phyloP scores from a whole-genome alignment of 2,329 filamentous ascomycete species.

The Colletotrichum lindemuthianum region DNA sequence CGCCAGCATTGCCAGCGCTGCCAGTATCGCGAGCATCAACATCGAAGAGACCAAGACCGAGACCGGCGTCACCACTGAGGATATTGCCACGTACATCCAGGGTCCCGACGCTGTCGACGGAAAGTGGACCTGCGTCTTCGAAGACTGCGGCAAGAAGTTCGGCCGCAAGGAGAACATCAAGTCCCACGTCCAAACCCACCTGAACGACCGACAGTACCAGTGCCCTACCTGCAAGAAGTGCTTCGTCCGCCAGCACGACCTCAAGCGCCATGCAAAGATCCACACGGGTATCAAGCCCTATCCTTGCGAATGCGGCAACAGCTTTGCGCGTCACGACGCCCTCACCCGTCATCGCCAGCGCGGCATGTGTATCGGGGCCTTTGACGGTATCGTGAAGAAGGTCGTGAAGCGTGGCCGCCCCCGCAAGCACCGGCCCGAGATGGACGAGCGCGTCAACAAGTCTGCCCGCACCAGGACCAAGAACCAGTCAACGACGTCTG shows the following conservation, averaged over 20 bases:
- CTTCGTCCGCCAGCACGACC: constrained; percentile 96
- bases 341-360: constrained; percentile 93
- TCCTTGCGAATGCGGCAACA: constrained; percentile 92
- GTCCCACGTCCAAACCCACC: constrained; percentile 96
- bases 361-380: constrained; percentile 95
- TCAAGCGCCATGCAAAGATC: constrained; percentile 97
- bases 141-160: constrained; percentile 88
- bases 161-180: constrained; percentile 99
- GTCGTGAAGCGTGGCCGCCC: constrained; percentile 71
- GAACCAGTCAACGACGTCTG: constrained; percentile 61
- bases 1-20: constrained; percentile 66
- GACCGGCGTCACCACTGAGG: constrained; percentile 87
- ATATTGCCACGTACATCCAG: constrained; percentile 79
- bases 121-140: constrained; percentile 81
- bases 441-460: constrained; percentile 67
- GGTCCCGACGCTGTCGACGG: constrained; percentile 78
- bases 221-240: constrained; percentile 94
- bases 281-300: constrained; percentile 97
- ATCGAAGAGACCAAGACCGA: constrained; percentile 75
- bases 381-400: constrained; percentile 77
- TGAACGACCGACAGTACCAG: constrained; percentile 94
- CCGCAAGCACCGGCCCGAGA: constrained; percentile 68
- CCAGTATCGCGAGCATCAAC: constrained; percentile 70
- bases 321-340: constrained; percentile 94
- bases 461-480: constrained; percentile 64